phyloP scores from a whole-genome alignment of 306 rosid species.

The Hylodesmum podocarpum region DNA sequence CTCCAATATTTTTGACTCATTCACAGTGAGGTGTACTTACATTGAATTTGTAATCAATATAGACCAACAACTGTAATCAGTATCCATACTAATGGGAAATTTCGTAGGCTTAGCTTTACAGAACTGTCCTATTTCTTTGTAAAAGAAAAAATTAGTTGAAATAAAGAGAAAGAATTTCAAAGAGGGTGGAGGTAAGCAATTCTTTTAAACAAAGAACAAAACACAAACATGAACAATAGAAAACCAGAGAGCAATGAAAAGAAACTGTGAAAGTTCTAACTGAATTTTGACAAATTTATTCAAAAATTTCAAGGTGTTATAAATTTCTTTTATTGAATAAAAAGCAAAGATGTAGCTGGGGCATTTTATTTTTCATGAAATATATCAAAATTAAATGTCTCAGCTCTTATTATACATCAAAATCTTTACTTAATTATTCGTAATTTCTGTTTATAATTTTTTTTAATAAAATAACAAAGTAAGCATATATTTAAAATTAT shows the following conservation, averaged over 20 bases:
- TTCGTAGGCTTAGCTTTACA: neutral
- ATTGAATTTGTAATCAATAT: neutral
- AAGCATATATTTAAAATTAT: neutral
- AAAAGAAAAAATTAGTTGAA: neutral
- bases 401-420: neutral
- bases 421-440: neutral
- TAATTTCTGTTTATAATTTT: neutral
- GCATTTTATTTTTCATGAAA: neutral
- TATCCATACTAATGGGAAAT: neutral
- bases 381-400: neutral
- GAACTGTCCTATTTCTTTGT: neutral
- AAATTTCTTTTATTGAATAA: neutral
- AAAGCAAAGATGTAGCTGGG: neutral
- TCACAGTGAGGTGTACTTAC: neutral
- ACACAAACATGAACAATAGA: neutral
- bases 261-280: neutral
- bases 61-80: neutral
- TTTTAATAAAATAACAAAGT: neutral
- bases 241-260: neutral
- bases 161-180: neutral
- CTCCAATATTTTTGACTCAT: neutral
- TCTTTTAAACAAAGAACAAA: neutral
- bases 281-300: neutral
- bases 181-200: neutral
- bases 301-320: neutral